Conservation (phyloP, 257 asterid species). For the Nicotiana obtusifolia region DNA sequence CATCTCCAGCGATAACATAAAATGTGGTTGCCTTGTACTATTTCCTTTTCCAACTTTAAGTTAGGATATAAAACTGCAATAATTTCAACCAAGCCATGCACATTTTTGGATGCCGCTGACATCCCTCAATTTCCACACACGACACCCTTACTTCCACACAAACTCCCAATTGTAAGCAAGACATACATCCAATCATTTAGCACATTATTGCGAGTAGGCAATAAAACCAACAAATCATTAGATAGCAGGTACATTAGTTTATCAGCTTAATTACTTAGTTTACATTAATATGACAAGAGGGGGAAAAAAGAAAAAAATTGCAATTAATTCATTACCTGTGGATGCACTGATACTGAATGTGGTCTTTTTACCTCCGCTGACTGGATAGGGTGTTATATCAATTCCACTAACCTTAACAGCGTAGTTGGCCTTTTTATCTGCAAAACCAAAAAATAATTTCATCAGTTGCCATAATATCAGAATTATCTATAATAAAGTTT, state of each 20-base stretch:
- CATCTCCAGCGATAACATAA: neutral
- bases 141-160: neutral
- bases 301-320: neutral
- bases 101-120: neutral
- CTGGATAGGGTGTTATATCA: conserved; percentile 69
- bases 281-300: neutral
- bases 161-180: neutral
- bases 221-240: neutral
- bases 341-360: conserved; percentile 62
- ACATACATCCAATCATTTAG: neutral
- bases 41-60: neutral
- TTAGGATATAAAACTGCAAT: neutral
- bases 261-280: neutral
- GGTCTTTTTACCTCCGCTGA: conserved; percentile 44
- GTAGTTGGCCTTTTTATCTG: conserved; percentile 52
- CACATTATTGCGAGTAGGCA: neutral
- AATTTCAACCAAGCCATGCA: neutral
- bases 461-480: neutral
- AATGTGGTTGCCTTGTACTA: neutral
- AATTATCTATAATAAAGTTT: neutral
- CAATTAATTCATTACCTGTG: conserved; percentile 38
- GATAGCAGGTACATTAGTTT: neutral
- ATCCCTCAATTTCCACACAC: neutral
- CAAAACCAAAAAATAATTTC: conserved; percentile 7
- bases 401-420: conserved; percentile 59